Base-by-base conservation (phyloP, 768 basidiomycete species). In the Exidia glandulosa region DNA sequence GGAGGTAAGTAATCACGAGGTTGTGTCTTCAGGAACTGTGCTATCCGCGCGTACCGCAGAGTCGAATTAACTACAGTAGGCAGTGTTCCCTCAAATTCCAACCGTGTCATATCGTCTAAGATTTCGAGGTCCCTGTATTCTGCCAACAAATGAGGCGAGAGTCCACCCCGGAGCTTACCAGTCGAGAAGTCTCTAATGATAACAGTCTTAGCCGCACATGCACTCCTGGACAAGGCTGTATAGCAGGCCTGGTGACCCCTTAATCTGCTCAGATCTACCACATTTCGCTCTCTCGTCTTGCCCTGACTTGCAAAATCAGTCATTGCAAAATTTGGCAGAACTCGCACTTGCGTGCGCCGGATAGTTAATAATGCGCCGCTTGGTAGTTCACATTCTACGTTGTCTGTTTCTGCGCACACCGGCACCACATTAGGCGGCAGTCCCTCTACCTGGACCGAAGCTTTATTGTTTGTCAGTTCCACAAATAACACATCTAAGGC, bases 221-320 rank as follows among this genome's bases (percentile, higher is more conserved):
- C 27, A 27, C 63, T 59, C 25, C 61, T 13, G n/a, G 58, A 63
- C 3, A 63, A 30, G 14, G 61, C 60, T 23, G 63, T 63, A 27
- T 63, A 63, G 31, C 41, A 58, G 25, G 32, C 36, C 31, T 62
- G 62, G 52, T 59, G 47, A 57, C 4, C 19, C 31, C 19, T n/a
- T n/a, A 57, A 10, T 9, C 34, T 57, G 16, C 10, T 10, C 6
- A 57, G 23, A 34, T 57, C 57, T 14, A 57, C 57, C 13, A 57
- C 34, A 34, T 57, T 36, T 9, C 34, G 9, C 5, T 13, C 32
- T 29, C 57, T 23, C 19, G 57, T 57, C 19, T 36, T 27, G 7
- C 57, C 57, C 36, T 57, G 57, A 32, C 32, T 33, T 27, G 14
- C 57, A 32, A 33, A 57, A 32, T 57, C 57, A 7, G 57, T 57